Evolutionary conservation across 2,329 filamentous ascomycete species (phyloP).

Genomic region (Ophiocordyceps camponoti-leonardi): DNA sequence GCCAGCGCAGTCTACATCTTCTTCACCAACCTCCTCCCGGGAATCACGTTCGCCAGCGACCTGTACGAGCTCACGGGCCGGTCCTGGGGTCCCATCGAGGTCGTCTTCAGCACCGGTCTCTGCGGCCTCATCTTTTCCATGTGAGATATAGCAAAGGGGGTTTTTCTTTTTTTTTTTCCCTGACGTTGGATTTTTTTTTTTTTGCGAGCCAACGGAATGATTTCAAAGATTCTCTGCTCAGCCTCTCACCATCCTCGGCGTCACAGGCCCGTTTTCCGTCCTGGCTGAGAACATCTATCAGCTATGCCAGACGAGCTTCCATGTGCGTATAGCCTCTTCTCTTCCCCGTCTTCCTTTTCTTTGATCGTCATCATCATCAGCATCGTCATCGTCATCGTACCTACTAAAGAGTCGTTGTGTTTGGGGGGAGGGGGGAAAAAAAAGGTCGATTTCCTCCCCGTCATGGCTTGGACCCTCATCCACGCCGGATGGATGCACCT

Average conservation of each 20-base stretch:
- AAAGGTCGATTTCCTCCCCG: slow-evolving; percentile 41
- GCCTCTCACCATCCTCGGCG: slow-evolving; percentile 46
- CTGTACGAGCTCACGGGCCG: slow-evolving; percentile 43
- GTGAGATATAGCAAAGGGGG: too few relatives aligned
- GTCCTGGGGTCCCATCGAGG: slow-evolving; percentile 50
- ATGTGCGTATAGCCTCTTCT: slow-evolving; percentile 16
- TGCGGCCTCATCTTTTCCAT: slow-evolving; percentile 46
- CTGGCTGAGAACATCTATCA: slow-evolving; percentile 48
- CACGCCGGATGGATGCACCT: slow-evolving; percentile 50
- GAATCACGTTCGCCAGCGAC: slow-evolving; percentile 51
- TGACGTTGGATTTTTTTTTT: too few relatives aligned
- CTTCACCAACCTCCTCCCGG: slow-evolving; percentile 49
- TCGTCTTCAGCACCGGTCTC: slow-evolving; percentile 47
- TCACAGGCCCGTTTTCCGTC: slow-evolving; percentile 51
- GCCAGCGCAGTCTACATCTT: slow-evolving; percentile 49
- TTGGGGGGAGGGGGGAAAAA: too few relatives aligned
- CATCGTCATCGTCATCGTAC: too few relatives aligned
- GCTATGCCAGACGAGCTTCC: slow-evolving; percentile 35
- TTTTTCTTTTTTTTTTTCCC: too few relatives aligned
- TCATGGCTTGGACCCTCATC: slow-evolving; percentile 52
- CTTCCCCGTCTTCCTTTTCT: too few relatives aligned
- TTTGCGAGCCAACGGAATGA: too few relatives aligned
- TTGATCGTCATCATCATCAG: neutral
- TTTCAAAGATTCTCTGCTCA: slow-evolving; percentile 36
- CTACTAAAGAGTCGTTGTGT: too few relatives aligned